Conservation (phyloP, 2,329 filamentous ascomycete species). For the Colletotrichum limetticola region DNA sequence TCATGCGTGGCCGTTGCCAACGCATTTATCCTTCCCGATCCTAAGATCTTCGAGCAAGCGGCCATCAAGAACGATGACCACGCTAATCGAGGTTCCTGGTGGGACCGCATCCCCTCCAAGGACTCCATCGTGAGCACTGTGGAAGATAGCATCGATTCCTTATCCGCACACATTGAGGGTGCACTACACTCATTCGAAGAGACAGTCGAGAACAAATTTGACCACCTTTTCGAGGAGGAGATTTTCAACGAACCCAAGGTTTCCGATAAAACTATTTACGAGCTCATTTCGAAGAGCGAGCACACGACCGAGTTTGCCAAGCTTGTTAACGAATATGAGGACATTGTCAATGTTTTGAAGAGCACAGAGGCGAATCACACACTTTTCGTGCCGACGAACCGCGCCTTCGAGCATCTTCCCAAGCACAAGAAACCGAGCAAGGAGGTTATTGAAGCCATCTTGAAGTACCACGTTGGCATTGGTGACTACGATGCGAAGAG, state of each 20-base stretch:
- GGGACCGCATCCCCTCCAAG: conserved; percentile 46
- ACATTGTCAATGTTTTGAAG: conserved; percentile 80
- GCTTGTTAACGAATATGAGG: conserved; percentile 77
- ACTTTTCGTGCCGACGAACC: conserved; percentile 82
- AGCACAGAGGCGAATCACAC: conserved; percentile 80
- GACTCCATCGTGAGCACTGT: conserved; percentile 47
- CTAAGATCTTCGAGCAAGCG: conserved; percentile 56
- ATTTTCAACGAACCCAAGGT: conserved; percentile 43
- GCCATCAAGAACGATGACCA: conserved; percentile 45
- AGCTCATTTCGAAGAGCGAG: conserved; percentile 80
- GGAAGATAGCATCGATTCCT: conserved; percentile 43
- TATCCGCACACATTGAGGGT: conserved; percentile 39
- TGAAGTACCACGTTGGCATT: conserved; percentile 80
- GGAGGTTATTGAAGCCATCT: conserved; percentile 74
- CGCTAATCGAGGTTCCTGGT: conserved; percentile 42
- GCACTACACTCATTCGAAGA: conserved; percentile 47
- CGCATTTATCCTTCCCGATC: conserved; percentile 64
- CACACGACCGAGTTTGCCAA: conserved; percentile 81
- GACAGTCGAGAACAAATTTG: conserved; percentile 39
- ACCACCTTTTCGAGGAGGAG: conserved; percentile 33
- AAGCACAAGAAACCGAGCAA: conserved; percentile 71
- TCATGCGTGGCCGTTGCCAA: conserved; percentile 59
- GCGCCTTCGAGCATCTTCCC: conserved; percentile 75
- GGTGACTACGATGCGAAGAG: conserved; percentile 73
- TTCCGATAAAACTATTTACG: conserved; percentile 79